Evolutionary conservation across 2,329 filamentous ascomycete species (phyloP), one percentile per base, ranked within the genome.

Genomic region (Xylaria arbuscula): DNA sequence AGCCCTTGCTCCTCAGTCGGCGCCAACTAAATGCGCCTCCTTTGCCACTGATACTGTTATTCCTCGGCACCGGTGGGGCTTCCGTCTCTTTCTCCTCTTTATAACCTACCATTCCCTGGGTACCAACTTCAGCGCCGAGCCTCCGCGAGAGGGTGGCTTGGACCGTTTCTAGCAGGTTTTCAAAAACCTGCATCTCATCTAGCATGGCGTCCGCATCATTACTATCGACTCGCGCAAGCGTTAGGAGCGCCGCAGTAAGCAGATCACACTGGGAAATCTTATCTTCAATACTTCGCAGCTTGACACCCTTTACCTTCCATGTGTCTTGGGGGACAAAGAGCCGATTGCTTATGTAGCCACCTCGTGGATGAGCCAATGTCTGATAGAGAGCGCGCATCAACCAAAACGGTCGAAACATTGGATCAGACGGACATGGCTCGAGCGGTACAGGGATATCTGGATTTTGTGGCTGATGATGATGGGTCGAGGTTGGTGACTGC

Each of bases 361-460:
- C 96, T 28, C 93, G 90, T 2, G 95, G 93, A 76, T 99, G 95
- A 19, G 91, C 92, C 53, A 99, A 89, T 0, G 94, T 97, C 78
- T 98, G 93, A 77, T 96, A 97, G 32, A 99, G 86, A 70, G 92
- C 94, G 63, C 96, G 90, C 93, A 99, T 97, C 53, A 99, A 85
- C 96, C 96, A 99, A 80, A 98, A 99, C 1, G 96, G 97, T 22
- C 96, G 90, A n/a, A 98, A 85, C 75, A 98, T 86, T 68, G 91
- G 90, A 48, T 97, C 93, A 42, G 92, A 93, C 0, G 96, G 96
- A 78, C 97, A 99, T 2, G 96, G 92, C 77, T 99, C 96, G 5
- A 99, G 86, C 0, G 93, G 89, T 24, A 91, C 86, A 13, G 94
- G 94, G 0, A 89, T 87, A 72, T 93, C 90, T 0, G 83, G 76